phyloP scores from a whole-genome alignment of 306 rosid genomes.

The Inga leiocalycina region DNA sequence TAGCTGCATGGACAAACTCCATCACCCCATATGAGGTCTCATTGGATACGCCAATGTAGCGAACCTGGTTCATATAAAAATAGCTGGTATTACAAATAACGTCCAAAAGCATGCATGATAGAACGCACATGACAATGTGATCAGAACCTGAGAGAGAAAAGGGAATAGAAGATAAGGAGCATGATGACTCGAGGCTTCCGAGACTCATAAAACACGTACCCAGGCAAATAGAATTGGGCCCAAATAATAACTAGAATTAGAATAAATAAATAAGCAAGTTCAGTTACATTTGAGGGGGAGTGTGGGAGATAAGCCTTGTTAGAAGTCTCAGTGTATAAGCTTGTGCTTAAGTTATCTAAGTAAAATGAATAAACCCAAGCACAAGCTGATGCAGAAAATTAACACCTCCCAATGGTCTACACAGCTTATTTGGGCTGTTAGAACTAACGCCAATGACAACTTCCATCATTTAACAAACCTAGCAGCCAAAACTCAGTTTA shows the following conservation, averaged over 20 bases:
- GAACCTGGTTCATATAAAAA: conserved; percentile 59
- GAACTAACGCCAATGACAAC: neutral
- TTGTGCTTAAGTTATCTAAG: neutral
- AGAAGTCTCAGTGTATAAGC: too few species aligned
- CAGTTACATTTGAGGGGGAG: too few species aligned
- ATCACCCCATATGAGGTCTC: conserved; percentile 97
- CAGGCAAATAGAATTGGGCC: too few species aligned
- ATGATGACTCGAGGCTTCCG: too few species aligned
- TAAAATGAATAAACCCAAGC: neutral
- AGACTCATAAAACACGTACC: too few species aligned
- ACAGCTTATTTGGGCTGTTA: neutral
- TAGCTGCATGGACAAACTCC: conserved; percentile 90
- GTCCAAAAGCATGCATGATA: conserved; percentile 20
- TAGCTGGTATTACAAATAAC: neutral
- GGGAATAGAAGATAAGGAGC: neutral
- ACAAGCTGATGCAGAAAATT: neutral
- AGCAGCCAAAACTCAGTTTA: neutral
- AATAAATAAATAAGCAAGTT: too few species aligned
- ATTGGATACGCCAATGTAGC: conserved; percentile 88
- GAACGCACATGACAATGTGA: conserved; percentile 33
- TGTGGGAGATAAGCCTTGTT: neutral
- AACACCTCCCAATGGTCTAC: neutral
- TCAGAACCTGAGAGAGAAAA: conserved; percentile 1
- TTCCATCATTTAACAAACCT: neutral
- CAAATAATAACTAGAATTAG: too few species aligned